phyloP scores from a whole-genome alignment of 805 yeast species.

The Teunomyces aglyptinius region DNA sequence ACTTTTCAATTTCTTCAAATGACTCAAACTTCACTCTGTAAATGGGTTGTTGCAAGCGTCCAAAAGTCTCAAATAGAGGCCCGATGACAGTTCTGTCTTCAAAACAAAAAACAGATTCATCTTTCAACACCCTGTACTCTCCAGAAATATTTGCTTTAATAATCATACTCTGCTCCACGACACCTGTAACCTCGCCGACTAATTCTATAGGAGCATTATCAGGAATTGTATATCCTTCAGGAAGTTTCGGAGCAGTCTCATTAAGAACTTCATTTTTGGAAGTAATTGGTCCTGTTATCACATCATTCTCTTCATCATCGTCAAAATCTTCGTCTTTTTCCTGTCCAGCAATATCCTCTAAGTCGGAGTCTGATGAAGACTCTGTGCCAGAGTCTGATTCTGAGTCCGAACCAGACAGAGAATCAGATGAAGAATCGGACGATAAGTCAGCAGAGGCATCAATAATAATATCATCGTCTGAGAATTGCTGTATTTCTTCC shows the following conservation, averaged over 20 bases:
- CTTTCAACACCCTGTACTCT: conserved; percentile 79
- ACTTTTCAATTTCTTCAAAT: conserved; percentile 47
- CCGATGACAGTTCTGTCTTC: conserved; percentile 72
- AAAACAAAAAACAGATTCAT: conserved; percentile 75
- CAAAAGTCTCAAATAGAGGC: conserved; percentile 83
- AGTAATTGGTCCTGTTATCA: conserved; percentile 59
- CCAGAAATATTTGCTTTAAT: conserved; percentile 75
- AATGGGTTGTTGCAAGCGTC: conserved; percentile 77
- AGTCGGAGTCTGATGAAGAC: conserved; percentile 20
- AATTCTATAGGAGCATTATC: conserved; percentile 64
- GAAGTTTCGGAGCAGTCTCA: conserved; percentile 65
- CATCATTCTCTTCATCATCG: conserved; percentile 45
- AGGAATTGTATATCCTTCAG: conserved; percentile 60
- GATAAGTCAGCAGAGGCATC: conserved; percentile 13
- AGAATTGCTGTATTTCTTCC: conserved; percentile 9
- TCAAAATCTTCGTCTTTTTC: conserved; percentile 17
- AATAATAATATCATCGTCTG: conserved; percentile 15
- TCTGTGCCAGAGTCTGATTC: conserved; percentile 17
- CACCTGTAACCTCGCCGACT: conserved; percentile 65
- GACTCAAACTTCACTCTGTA: conserved; percentile 70
- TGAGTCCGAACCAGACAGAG: conserved; percentile 17
- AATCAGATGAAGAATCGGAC: conserved; percentile 11
- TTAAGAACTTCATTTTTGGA: conserved; percentile 77
- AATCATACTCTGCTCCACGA: conserved; percentile 71
- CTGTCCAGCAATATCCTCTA: conserved; percentile 14